These are phyloP conservation scores for Euclidium syriacum DNA, from an alignment of 345 rosid genomes.

Conservation along the genomic window DNA sequence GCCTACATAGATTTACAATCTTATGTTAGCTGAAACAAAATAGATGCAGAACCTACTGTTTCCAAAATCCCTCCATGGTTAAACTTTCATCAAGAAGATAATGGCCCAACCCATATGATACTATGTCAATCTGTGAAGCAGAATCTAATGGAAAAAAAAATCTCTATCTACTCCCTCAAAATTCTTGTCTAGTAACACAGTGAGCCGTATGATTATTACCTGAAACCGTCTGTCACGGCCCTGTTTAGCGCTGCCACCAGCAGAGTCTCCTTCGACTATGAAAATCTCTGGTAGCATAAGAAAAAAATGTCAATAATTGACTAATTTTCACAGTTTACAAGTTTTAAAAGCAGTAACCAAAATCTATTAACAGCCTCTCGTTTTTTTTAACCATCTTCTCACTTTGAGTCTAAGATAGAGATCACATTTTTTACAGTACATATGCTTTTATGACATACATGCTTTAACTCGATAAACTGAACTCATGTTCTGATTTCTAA, in stretches of 20 bases:
- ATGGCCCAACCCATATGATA: neutral
- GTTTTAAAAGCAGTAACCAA: neutral
- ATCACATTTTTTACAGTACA: neutral
- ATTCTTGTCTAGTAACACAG: neutral
- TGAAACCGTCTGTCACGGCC: constrained; percentile 98
- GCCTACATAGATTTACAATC: too few relatives aligned
- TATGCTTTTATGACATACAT: neutral
- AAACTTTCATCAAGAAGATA: neutral
- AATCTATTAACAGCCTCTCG: neutral
- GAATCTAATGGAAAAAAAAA: neutral
- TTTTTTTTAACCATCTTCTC: neutral
- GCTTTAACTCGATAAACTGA: constrained; percentile 1
- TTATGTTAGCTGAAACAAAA: too few relatives aligned
- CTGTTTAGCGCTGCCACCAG: constrained; percentile 99
- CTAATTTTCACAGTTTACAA: neutral
- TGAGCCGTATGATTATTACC: constrained; percentile 32
- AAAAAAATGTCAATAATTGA: neutral
- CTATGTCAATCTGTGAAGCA: neutral
- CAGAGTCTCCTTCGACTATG: constrained; percentile 98
- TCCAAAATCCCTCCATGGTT: neutral
- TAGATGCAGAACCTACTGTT: neutral
- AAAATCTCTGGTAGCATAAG: constrained; percentile 58
- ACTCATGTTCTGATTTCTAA: constrained; percentile 70
- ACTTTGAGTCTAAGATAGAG: neutral
- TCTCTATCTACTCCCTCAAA: neutral